Evolutionary conservation across 2,329 filamentous ascomycete genomes (phyloP), one percentile per base, ranked within the genome.

Genomic region (Trichoderma brevicompactum): DNA sequence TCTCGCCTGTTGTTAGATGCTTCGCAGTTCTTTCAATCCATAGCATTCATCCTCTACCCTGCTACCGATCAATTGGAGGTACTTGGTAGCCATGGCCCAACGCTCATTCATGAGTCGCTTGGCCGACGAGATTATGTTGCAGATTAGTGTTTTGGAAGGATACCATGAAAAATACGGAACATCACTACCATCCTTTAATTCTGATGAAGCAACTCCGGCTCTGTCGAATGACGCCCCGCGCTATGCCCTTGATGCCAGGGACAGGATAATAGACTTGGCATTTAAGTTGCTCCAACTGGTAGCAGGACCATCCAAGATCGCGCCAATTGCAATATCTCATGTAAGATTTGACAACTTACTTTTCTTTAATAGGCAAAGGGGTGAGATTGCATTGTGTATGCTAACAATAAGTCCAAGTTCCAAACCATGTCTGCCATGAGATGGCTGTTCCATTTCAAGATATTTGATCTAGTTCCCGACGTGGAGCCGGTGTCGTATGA

Each of bases 371-470:
- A 5, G 15, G 12, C 3, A 13, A 5, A n/a, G n/a, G n/a, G 12
- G 17, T 6, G 50, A 23, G 15, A 28, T 38, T 41, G 1, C 19
- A 5, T 17, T 15, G 41, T n/a, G 3, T 19, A 15, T 40, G 43
- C 32, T 59, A 28, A 59, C 23, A 7, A 6, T 15, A 8, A 38
- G 6, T 5, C 19, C 3, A 2, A 62, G 46, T 41, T 41, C n/a
- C 48, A 62, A 32, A 44, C 49, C 3, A 13, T 54, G 5, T 28
- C 13, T 2, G 59, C 59, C 13, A 2, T 63, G 1, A 43, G 54
- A 1, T 63, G 59, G 59, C 48, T 63, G 3, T 7, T 53, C 23
- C 28, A 38, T 12, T 63, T 63, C 28, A 46, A 38, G 5, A 63
- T 59, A 7, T 63, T 63, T 13, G 17, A 49, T 15, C 40, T 23